Evolutionary conservation across 208 protist species (phyloP).

Genomic region (Wallacemonas rigidus): DNA sequence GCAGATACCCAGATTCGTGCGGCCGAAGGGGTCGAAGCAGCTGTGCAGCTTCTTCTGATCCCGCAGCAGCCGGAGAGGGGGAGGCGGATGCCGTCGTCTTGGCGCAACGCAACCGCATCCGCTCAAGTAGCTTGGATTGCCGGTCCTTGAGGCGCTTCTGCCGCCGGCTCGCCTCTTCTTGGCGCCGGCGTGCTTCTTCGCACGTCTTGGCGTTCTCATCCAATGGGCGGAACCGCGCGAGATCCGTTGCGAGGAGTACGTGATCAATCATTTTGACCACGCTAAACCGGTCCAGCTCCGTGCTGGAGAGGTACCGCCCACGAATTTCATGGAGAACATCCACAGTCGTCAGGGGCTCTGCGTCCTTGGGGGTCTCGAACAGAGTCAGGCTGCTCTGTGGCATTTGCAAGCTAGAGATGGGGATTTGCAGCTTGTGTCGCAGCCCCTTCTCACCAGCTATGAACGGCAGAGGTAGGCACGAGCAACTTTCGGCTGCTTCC

Average conservation of each 20-base stretch:
- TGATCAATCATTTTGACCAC: slow-evolving; percentile 57
- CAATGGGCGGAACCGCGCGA: slow-evolving; percentile 26
- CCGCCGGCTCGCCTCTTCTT: slow-evolving; percentile 36
- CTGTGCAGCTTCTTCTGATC: background rate
- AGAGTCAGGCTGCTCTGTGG: background rate
- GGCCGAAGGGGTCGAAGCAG: background rate
- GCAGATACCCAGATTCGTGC: slow-evolving; percentile 25
- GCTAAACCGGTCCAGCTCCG: slow-evolving; percentile 44
- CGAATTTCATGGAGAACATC: slow-evolving; percentile 56
- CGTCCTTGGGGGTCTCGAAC: background rate
- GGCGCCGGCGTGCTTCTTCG: slow-evolving; percentile 22
- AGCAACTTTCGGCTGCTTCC: background rate
- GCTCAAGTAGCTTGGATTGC: slow-evolving; percentile 64
- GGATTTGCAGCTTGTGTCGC: slow-evolving; percentile 44
- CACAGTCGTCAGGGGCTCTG: slow-evolving; percentile 12
- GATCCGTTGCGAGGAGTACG: slow-evolving; percentile 40
- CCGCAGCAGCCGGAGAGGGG: background rate
- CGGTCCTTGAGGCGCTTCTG: slow-evolving; percentile 63
- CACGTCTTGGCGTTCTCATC: slow-evolving; percentile 12
- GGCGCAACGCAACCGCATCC: slow-evolving; percentile 49
- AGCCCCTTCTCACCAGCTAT: slow-evolving; percentile 33
- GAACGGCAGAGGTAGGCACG: slow-evolving; percentile 42
- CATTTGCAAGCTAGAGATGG: slow-evolving; percentile 22
- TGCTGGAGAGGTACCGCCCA: slow-evolving; percentile 25
- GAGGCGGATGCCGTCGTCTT: slow-evolving; percentile 20